Conservation (phyloP, 805 yeast genomes). For the Myxozyma geophila region DNA sequence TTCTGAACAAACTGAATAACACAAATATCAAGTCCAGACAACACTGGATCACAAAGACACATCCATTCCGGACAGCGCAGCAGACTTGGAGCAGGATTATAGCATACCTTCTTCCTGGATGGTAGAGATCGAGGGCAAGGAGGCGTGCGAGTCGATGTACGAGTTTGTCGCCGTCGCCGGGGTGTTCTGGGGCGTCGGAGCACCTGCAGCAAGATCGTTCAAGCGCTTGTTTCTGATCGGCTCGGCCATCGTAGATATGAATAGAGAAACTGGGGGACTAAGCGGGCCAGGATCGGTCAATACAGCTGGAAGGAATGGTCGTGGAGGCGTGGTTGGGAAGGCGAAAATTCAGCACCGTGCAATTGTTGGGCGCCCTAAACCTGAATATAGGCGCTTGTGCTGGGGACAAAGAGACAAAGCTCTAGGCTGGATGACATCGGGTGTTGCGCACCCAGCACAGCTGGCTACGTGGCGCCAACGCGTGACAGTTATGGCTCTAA, state of each 20-base stretch:
- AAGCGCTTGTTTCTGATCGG: slow-evolving; percentile 75
- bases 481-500: neutral
- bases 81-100: neutral
- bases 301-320: neutral
- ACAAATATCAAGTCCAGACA: neutral
- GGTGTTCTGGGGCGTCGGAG: slow-evolving; percentile 98
- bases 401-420: neutral
- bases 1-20: no score
- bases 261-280: neutral
- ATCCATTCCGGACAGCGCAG: neutral
- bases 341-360: slow-evolving; percentile 16
- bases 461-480: neutral
- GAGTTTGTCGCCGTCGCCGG: slow-evolving; percentile 75
- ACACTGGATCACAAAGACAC: neutral
- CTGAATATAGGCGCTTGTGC: neutral
- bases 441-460: neutral
- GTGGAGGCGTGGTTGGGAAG: slow-evolving; percentile 11
- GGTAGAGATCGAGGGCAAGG: slow-evolving; percentile 59
- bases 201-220: slow-evolving; percentile 76
- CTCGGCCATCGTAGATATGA: slow-evolving; percentile 65
- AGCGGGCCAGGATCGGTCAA: slow-evolving; percentile 8
- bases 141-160: slow-evolving; percentile 53
- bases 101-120: slow-evolving; percentile 66
- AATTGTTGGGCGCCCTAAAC: slow-evolving; percentile 13
- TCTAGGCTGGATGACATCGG: neutral